Conservation (phyloP, 129 eudicot species). For the Centella asiatica region DNA sequence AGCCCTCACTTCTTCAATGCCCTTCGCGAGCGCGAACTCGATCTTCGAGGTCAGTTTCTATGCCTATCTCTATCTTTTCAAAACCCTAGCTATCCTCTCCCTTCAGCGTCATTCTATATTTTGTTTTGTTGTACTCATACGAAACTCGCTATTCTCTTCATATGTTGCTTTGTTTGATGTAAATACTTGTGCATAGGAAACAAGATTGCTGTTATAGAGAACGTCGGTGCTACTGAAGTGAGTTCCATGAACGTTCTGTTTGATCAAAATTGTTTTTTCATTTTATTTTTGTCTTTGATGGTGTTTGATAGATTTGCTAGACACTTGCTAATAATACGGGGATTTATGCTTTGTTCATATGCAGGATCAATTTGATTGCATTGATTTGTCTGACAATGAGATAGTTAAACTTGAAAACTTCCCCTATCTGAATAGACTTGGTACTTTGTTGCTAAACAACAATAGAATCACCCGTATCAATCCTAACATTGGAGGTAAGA, state of each 20-base stretch:
- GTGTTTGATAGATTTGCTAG: neutral
- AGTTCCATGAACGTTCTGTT: too few relatives aligned
- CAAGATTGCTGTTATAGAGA: conserved; percentile 83
- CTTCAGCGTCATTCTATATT: too few relatives aligned
- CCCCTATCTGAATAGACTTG: conserved; percentile 73
- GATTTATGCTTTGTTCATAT: neutral
- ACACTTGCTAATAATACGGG: neutral
- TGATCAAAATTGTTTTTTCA: too few relatives aligned
- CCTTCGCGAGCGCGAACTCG: conserved; percentile 87
- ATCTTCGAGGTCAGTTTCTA: conserved; percentile 72
- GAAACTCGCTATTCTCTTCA: too few relatives aligned
- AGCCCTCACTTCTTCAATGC: conserved; percentile 98
- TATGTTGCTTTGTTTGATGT: too few relatives aligned
- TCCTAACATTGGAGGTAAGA: conserved; percentile 81
- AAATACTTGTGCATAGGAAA: conserved; percentile 55
- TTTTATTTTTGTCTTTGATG: neutral
- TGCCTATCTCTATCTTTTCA: neutral
- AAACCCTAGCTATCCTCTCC: neutral
- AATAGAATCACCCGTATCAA: conserved; percentile 90
- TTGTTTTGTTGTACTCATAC: too few relatives aligned
- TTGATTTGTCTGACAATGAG: conserved; percentile 96
- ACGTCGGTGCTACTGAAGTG: conserved; percentile 96
- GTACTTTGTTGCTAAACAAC: conserved; percentile 80
- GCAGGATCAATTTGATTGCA: conserved; percentile 96
- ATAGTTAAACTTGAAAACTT: conserved; percentile 95